phyloP scores from a whole-genome alignment of 2,329 filamentous ascomycete genomes.

The Hymenoscyphus salicellus region DNA sequence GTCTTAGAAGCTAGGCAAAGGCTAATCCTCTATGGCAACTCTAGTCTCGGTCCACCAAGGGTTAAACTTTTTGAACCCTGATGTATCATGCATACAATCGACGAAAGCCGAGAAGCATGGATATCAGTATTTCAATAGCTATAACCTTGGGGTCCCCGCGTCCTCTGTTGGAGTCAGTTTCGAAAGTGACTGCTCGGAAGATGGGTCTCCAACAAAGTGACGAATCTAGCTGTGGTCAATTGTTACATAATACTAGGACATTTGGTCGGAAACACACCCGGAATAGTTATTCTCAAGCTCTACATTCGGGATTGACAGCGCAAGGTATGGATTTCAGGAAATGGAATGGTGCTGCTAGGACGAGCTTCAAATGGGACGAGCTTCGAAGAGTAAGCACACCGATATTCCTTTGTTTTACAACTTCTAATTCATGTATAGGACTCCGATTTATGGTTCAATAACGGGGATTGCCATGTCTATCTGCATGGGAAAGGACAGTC shows the following conservation, averaged over 20 bases:
- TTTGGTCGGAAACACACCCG: constrained; percentile 19
- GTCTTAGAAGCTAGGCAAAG: background rate
- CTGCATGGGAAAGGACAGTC: constrained; percentile 65
- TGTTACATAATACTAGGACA: background rate
- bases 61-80: background rate
- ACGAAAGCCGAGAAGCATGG: constrained; percentile 13
- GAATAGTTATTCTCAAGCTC: constrained; percentile 15
- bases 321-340: constrained; percentile 32
- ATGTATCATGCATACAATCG: background rate
- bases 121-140: constrained; percentile 24
- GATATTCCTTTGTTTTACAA: background rate
- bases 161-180: constrained; percentile 8
- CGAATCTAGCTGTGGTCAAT: background rate
- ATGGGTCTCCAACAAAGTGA: background rate
- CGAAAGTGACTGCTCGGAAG: background rate
- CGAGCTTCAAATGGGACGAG: constrained; percentile 42
- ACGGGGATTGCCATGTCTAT: constrained; percentile 69
- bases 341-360: constrained; percentile 39
- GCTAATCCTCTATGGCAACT: background rate
- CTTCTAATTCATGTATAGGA: constrained; percentile 50
- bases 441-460: constrained; percentile 64
- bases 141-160: constrained; percentile 22
- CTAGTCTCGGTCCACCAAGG: background rate
- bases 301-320: constrained; percentile 13
- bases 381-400: constrained; percentile 42